phyloP scores from a whole-genome alignment of 768 basidiomycete species.

The Boletus speciosus region DNA sequence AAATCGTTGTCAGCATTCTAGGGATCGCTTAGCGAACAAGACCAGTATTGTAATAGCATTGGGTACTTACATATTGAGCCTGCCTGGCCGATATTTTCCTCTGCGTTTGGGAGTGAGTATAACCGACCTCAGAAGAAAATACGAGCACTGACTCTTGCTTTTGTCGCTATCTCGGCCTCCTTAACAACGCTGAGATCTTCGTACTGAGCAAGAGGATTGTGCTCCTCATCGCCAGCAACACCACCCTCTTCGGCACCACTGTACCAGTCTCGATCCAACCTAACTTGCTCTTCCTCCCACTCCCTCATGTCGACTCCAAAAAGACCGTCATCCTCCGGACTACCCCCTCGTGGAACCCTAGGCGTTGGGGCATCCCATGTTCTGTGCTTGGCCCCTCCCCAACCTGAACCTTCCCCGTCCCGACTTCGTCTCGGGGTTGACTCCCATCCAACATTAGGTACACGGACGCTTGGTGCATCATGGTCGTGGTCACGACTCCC shows the following conservation, averaged over 20 bases:
- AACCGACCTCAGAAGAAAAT: neutral
- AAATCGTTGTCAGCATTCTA: conserved; percentile 97
- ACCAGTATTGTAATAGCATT: neutral
- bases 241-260: conserved; percentile 85
- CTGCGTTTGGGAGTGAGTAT: conserved; percentile 34
- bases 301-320: conserved; percentile 73
- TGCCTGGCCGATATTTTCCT: conserved; percentile 92
- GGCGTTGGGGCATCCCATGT: conserved; percentile 88
- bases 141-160: conserved; percentile 56
- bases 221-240: conserved; percentile 84
- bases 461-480: conserved; percentile 79
- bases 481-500: conserved; percentile 37
- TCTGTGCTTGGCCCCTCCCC: conserved; percentile 53
- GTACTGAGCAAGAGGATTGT: conserved; percentile 90
- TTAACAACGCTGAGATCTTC: conserved; percentile 75
- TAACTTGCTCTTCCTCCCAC: conserved; percentile 97
- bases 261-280: conserved; percentile 95
- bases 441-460: conserved; percentile 93
- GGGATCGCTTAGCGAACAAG: conserved; percentile 16
- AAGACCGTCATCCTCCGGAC: conserved; percentile 65
- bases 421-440: conserved; percentile 71
- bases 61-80: conserved; percentile 81
- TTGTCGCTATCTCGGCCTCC: conserved; percentile 71
- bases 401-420: conserved; percentile 57
- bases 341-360: conserved; percentile 58